Base-by-base conservation (phyloP, 371 early-diverging fungal genomes). In the Encephalitozoon romaleae region DNA sequence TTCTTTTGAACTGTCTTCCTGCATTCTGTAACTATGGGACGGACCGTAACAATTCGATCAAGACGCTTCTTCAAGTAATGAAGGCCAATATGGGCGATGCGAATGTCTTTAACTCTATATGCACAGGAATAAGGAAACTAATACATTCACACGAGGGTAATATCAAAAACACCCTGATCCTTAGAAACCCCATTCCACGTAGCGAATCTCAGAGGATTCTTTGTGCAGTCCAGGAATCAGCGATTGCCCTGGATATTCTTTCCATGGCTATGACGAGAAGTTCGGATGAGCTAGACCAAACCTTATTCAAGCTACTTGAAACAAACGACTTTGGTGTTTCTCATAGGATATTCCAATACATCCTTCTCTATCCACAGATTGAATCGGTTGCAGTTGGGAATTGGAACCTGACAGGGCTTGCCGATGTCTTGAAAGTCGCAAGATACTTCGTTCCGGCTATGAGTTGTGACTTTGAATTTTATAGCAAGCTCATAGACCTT, bases 11-110 rank as follows among this genome's bases (percentile, higher is more conserved):
- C 59, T 59, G 59, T 59, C 11, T 72, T 12, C 72, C 72, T 15
- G 52, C 59, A 26, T 72, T 72, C 45, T 63, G 49, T n/a, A 53
- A 72, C 47, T 72, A 72, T 49, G 54, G 47, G 26, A 42, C 72
- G 11, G 72, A 72, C 43, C 38, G 47, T 26, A 12, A n/a, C 9
- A 32, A 32, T 41, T n/a, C 32, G 11, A 45, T 72, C 23, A 41
- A 30, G n/a, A 25, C 26, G 3, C 59, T 72, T 32, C 26, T 32
- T 21, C 32, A 64, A 11, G 18, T 72, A 12, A 25, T 72, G 45
- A 42, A 45, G 45, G 41, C 23, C 30, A 23, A 42, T 41, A 5
- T 43, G 34, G 34, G 28, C 8, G 45, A 52, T 8, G 0, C 11
- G 3, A 63, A 45, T 15, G 41, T 43, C 34, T 54, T 43, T n/a